These are phyloP conservation scores for Serendipita vermifera DNA, from an alignment of 768 basidiomycete genomes.

Conservation along the genomic window DNA sequence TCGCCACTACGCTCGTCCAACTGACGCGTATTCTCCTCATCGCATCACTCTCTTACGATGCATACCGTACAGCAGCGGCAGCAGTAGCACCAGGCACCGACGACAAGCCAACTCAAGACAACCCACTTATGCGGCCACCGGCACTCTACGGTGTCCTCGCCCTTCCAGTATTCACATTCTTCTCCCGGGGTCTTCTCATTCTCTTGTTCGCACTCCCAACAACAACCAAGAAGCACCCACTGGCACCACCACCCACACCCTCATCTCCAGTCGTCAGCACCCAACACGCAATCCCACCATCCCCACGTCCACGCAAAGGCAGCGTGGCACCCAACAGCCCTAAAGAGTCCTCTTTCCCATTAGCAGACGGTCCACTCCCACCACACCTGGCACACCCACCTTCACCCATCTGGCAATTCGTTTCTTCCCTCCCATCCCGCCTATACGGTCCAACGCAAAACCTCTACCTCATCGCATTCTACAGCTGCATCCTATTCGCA, in stretches of 20 bases:
- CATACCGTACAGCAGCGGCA: no score
- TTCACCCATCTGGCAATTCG: no score
- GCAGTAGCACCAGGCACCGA: no score
- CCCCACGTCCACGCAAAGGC: no score
- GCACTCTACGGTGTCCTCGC: not conserved
- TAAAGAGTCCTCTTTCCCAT: no score
- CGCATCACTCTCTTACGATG: no score
- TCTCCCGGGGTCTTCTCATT: not conserved
- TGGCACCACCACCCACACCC: not conserved
- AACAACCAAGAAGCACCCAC: not conserved
- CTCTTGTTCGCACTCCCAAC: not conserved
- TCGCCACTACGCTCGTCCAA: no score
- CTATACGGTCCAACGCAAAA: not conserved
- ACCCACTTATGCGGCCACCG: not conserved
- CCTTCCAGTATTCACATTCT: not conserved
- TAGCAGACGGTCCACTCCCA: not conserved
- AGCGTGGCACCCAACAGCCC: no score
- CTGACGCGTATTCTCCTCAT: no score
- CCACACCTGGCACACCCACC: not conserved
- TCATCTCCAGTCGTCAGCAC: not conserved
- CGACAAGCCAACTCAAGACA: no score
- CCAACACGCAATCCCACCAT: no score
- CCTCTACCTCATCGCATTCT: not conserved
- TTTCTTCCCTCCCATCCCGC: not conserved
- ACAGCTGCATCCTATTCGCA: not conserved